These are phyloP conservation scores for Emmonsia crescens DNA, from an alignment of 2,329 filamentous ascomycete species.

Conservation along the genomic window DNA sequence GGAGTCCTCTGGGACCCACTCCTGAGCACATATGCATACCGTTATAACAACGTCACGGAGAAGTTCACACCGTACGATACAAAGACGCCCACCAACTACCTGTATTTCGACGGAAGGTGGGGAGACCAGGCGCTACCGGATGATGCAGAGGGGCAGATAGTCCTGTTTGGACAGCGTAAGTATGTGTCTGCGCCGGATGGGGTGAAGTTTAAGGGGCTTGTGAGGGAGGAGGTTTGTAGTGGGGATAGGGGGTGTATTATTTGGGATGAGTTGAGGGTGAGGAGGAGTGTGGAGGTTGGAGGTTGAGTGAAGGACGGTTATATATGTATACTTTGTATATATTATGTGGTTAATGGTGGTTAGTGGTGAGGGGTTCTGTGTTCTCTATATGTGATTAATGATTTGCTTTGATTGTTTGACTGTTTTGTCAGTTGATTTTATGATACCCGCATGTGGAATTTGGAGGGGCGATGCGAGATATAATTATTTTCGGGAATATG, in stretches of 20 bases:
- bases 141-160: slow-evolving; percentile 32
- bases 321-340: neutral
- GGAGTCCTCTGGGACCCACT: slow-evolving; percentile 52
- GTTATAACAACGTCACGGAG: slow-evolving; percentile 34
- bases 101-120: slow-evolving; percentile 50
- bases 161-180: slow-evolving; percentile 43
- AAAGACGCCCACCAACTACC: slow-evolving; percentile 41
- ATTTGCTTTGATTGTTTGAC: too few relatives aligned
- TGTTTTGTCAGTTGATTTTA: too few relatives aligned
- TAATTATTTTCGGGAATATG: too few relatives aligned
- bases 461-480: too few relatives aligned
- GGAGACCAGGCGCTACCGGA: slow-evolving; percentile 50
- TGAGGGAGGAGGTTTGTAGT: slow-evolving; percentile 47
- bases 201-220: slow-evolving; percentile 48
- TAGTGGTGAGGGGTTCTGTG: too few relatives aligned
- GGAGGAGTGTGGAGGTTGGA: slow-evolving; percentile 1
- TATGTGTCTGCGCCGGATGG: slow-evolving; percentile 51
- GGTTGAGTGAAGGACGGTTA: neutral
- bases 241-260: slow-evolving; percentile 36
- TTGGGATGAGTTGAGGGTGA: slow-evolving; percentile 23
- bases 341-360: neutral
- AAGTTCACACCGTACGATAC: slow-evolving; percentile 40
- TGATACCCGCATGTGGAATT: too few relatives aligned
- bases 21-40: slow-evolving; percentile 46
- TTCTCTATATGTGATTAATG: too few relatives aligned